These are phyloP conservation scores for Penicillium crustosum DNA, from an alignment of 2,329 filamentous ascomycete species.

Conservation along the genomic window DNA sequence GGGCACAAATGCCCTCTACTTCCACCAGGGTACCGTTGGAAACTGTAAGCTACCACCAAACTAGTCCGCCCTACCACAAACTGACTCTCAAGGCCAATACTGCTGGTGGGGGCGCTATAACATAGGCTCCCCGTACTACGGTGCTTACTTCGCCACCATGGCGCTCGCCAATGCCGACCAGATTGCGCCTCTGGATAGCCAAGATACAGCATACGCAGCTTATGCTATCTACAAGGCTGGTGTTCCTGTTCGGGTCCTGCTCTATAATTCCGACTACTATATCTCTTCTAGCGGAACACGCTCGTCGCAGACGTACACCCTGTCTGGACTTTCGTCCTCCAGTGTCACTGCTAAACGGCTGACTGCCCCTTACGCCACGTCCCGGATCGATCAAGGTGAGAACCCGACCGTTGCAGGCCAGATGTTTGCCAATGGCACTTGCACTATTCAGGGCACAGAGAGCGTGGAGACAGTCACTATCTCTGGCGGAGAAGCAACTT, in stretches of 20 bases:
- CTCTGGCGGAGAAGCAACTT: constrained; percentile 37
- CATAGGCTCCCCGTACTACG: constrained; percentile 55
- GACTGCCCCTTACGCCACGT: constrained; percentile 46
- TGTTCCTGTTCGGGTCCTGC: constrained; percentile 40
- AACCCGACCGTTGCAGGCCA: constrained; percentile 50
- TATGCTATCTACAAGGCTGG: constrained; percentile 49
- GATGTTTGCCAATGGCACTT: constrained; percentile 49
- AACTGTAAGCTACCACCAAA: constrained; percentile 42
- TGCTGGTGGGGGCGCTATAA: constrained; percentile 51
- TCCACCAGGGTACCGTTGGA: constrained; percentile 54
- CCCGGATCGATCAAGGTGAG: constrained; percentile 47
- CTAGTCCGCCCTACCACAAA: not conserved
- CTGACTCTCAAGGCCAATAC: constrained; percentile 38
- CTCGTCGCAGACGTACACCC: constrained; percentile 38
- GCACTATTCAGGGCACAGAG: constrained; percentile 43
- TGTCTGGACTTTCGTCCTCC: constrained; percentile 43
- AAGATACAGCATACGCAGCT: constrained; percentile 45
- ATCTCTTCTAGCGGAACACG: constrained; percentile 24
- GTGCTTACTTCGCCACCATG: constrained; percentile 51
- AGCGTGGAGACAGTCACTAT: constrained; percentile 18
- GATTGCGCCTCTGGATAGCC: constrained; percentile 49
- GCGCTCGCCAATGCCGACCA: constrained; percentile 47
- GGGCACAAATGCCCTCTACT: constrained; percentile 45
- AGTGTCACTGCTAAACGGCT: constrained; percentile 47
- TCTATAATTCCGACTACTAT: constrained; percentile 40